These are phyloP conservation scores for Taphrina deformans DNA, from an alignment of 1,139 yeast species.

Conservation along the genomic window DNA sequence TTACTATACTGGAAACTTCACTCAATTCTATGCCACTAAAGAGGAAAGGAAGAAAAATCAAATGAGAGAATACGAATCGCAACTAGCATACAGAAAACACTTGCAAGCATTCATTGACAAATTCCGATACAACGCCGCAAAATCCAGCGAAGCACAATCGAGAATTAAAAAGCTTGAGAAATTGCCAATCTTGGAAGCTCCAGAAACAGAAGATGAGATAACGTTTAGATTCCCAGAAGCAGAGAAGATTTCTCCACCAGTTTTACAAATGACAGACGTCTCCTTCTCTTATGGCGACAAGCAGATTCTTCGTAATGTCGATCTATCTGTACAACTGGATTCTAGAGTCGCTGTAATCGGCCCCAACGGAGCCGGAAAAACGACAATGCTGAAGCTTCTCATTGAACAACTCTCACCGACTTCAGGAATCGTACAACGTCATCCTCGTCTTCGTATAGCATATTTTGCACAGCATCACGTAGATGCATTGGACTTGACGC, in stretches of 20 bases:
- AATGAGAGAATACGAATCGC: constrained; percentile 91
- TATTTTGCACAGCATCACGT: constrained; percentile 99
- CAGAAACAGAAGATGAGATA: constrained; percentile 84
- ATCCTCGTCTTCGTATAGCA: constrained; percentile 86
- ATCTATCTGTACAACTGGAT: constrained; percentile 86
- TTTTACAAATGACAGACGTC: constrained; percentile 81
- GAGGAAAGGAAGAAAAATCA: constrained; percentile 95
- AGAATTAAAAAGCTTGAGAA: constrained; percentile 95
- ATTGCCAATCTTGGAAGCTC: constrained; percentile 86
- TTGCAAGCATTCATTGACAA: constrained; percentile 90
- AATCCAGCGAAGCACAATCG: constrained; percentile 95
- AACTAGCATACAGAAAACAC: constrained; percentile 93
- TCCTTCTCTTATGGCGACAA: constrained; percentile 73
- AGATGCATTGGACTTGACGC: constrained; percentile 89
- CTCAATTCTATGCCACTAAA: constrained; percentile 85
- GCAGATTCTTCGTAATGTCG: constrained; percentile 68
- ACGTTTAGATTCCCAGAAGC: constrained; percentile 95
- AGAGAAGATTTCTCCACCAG: constrained; percentile 89
- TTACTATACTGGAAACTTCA: constrained; percentile 93
- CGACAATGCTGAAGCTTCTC: constrained; percentile 81
- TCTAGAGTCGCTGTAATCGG: constrained; percentile 96
- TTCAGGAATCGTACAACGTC: constrained; percentile 70
- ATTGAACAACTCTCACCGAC: constrained; percentile 75
- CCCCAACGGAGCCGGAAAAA: constrained; percentile 99
- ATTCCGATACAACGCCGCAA: constrained; percentile 95